These are phyloP conservation scores for Colletotrichum neosansevieriae DNA, from an alignment of 2,329 filamentous ascomycete species.

Conservation along the genomic window DNA sequence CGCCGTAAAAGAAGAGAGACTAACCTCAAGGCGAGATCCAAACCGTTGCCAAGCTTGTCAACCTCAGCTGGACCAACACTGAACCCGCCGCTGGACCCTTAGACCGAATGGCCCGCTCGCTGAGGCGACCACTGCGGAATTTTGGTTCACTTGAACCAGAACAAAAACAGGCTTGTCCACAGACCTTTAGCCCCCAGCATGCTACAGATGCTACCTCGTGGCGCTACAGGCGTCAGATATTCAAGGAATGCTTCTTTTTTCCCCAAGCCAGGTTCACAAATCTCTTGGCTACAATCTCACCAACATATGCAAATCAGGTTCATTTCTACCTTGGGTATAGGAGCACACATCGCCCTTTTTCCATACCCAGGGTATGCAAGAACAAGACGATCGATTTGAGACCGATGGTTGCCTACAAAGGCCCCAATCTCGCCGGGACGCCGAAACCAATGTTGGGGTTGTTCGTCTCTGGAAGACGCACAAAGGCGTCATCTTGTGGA, in stretches of 20 bases:
- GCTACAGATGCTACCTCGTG: slow-evolving; percentile 3
- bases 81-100: background rate
- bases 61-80: background rate
- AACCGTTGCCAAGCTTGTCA: slow-evolving; percentile 12
- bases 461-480: slow-evolving; percentile 2
- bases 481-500: slow-evolving; percentile 1
- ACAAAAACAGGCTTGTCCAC: background rate
- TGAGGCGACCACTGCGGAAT: background rate
- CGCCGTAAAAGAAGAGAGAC: background rate
- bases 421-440: background rate
- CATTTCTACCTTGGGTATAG: background rate
- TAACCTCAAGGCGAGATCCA: background rate
- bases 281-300: slow-evolving; percentile 11
- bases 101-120: background rate
- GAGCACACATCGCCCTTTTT: background rate
- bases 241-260: slow-evolving; percentile 16
- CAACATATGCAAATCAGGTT: slow-evolving; percentile 15
- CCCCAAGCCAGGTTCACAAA: background rate
- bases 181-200: background rate
- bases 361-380: background rate
- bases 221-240: background rate
- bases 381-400: background rate
- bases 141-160: slow-evolving; percentile 1
- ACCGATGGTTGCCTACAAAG: slow-evolving; percentile 10
- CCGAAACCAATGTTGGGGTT: slow-evolving; percentile 7